A percentile compares a stretch with the other conserved stretches of the same genome.
phyloP scores from a whole-genome alignment of 2,329 filamentous ascomycete species.

The Akanthomyces uredinophilus region DNA sequence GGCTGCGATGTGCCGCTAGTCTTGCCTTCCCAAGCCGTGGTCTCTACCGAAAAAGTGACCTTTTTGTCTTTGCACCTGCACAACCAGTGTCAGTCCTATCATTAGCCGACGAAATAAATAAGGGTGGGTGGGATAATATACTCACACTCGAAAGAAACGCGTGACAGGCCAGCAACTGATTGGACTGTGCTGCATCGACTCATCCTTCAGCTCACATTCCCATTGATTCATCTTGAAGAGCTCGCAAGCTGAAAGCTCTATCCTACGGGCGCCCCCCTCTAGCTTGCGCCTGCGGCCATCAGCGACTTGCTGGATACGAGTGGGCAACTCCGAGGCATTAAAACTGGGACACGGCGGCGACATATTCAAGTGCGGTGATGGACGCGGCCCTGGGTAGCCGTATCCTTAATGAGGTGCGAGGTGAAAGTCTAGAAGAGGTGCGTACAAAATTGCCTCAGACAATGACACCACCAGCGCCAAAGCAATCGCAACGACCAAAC shows the following conservation, averaged over 20 bases:
- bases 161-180: conserved; percentile 54
- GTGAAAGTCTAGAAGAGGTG: conserved; percentile 56
- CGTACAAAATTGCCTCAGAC: conserved; percentile 21
- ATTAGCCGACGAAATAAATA: background rate
- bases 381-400: conserved; percentile 42
- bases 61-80: conserved; percentile 54
- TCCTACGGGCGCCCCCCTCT: conserved; percentile 28
- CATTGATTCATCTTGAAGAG: conserved; percentile 57
- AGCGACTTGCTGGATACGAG: conserved; percentile 42
- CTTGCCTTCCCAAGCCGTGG: conserved; percentile 54
- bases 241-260: conserved; percentile 52
- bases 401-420: conserved; percentile 51
- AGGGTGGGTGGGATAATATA: conserved; percentile 6
- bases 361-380: conserved; percentile 40
- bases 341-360: conserved; percentile 54
- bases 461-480: background rate
- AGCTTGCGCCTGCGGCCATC: conserved; percentile 51
- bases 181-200: conserved; percentile 39
- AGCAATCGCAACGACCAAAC: background rate
- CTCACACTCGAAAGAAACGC: conserved; percentile 57
- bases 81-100: conserved; percentile 14
- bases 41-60: conserved; percentile 56
- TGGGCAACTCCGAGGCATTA: conserved; percentile 45
- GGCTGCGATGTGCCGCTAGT: background rate
- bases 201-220: conserved; percentile 50